A percentile compares a stretch with the other conserved stretches of the same genome.
Conservation (phyloP, 2,329 filamentous ascomycete genomes). For the Colletotrichum phormii region DNA sequence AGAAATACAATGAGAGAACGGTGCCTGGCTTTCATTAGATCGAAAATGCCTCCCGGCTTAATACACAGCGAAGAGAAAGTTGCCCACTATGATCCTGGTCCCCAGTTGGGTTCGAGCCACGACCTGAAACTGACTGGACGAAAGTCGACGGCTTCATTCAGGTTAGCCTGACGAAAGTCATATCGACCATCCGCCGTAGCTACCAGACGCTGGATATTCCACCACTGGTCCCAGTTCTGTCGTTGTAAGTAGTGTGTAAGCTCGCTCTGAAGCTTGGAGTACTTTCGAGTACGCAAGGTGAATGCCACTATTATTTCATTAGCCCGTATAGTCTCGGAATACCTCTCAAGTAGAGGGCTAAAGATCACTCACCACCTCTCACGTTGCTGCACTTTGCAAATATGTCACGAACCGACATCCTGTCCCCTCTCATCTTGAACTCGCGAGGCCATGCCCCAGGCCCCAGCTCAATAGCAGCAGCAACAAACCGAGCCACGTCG, state of each 20-base stretch:
- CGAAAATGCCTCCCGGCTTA: background rate
- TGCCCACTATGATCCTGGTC: conserved; percentile 35
- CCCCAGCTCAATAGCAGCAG: conserved; percentile 74
- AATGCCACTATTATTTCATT: conserved; percentile 50
- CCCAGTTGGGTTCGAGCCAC: conserved; percentile 66
- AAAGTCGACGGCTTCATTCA: conserved; percentile 65
- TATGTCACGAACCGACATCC: conserved; percentile 70
- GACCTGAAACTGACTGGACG: conserved; percentile 62
- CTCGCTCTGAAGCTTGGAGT: conserved; percentile 54
- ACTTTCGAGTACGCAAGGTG: conserved; percentile 50
- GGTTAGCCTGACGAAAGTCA: conserved; percentile 69
- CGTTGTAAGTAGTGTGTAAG: conserved; percentile 57
- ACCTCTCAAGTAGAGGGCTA: background rate
- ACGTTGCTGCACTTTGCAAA: conserved; percentile 61
- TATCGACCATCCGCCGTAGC: conserved; percentile 77
- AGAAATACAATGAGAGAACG: background rate
- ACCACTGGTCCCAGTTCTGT: conserved; percentile 60
- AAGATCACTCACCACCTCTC: conserved; percentile 58
- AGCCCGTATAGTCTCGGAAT: background rate
- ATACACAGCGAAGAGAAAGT: background rate
- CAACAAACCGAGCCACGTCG: conserved; percentile 78
- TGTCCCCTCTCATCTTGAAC: conserved; percentile 76
- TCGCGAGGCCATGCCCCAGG: conserved; percentile 73
- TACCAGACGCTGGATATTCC: conserved; percentile 70
- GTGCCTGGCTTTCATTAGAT: background rate